Evolutionary conservation across 169 alveolate species (phyloP), one percentile per base, ranked within the genome.

Genomic region (Plasmodium adleri): DNA sequence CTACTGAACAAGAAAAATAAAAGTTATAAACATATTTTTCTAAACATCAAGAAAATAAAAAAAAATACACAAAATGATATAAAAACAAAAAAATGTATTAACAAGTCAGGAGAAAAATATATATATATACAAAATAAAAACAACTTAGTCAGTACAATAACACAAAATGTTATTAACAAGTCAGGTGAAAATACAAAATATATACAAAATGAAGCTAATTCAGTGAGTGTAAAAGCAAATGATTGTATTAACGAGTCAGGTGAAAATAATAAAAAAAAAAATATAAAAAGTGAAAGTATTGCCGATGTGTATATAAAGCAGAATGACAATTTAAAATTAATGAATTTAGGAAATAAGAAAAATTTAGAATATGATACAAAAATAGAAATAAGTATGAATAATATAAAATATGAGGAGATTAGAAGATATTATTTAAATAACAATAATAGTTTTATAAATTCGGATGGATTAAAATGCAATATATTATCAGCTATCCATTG

Each of bases 401-500:
- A 74, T 28, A 32, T 59, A 49, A 63, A 74, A 24, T 43, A 43
- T 47, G 63, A 64, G 9, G 74, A 60, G 47, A 62, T 64, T 2
- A 74, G 88, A 45, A 63, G 71, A 22, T 74, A 13, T 39, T 74
- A 74, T 15, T 26, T 74, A 52, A 74, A 52, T 10, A 62, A 66
- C 8, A 26, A 52, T 10, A 74, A 74, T 45, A 59, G 32, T 13
- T 60, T 74, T 66, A 54, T 74, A 0, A 74, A 74, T 74, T 24
- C n/a, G 9, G 88, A 74, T 62, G 88, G 88, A 52, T 50, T 74
- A 7, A 49, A 74, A 17, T 60, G 88, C 54, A 74, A 50, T 24
- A 74, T 74, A 24, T 20, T 74, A 28, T 74, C 71, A 26, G 74
- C 74, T 5, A 49, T 74, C 6, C 56, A 74, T 64, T 74, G 88